Conservation (phyloP, 768 basidiomycete genomes). For the Leccinum variicolor region DNA sequence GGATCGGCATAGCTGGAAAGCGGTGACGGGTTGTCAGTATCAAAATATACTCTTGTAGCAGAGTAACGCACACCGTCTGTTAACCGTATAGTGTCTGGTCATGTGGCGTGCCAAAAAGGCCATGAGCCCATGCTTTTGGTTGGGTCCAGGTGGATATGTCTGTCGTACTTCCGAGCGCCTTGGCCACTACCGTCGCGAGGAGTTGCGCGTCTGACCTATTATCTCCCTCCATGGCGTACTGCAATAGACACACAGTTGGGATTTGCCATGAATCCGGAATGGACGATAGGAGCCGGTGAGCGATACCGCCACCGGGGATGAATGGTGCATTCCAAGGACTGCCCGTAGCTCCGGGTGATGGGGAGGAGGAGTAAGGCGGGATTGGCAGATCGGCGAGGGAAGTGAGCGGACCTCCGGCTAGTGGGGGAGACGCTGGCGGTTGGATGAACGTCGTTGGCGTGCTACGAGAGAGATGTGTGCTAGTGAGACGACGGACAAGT, state of each 20-base stretch:
- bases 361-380: constrained; percentile 50
- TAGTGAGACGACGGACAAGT: constrained; percentile 2
- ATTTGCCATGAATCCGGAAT: constrained; percentile 48
- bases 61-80: constrained; percentile 8
- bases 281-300: constrained; percentile 60
- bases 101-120: constrained; percentile 68
- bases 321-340: constrained; percentile 50
- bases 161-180: constrained; percentile 41
- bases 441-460: constrained; percentile 63
- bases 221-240: constrained; percentile 82
- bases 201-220: constrained; percentile 69
- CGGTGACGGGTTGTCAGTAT: constrained; percentile 35
- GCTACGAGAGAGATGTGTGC: constrained; percentile 31
- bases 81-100: constrained; percentile 72
- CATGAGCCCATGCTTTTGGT: constrained; percentile 59
- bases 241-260: constrained; percentile 58
- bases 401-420: constrained; percentile 44
- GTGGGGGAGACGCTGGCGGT: constrained; percentile 41
- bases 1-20: constrained; percentile 63
- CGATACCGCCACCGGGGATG: constrained; percentile 77
- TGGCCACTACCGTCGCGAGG: constrained; percentile 53
- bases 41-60: neutral
- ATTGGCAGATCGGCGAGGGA: constrained; percentile 46
- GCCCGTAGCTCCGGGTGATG: constrained; percentile 35
- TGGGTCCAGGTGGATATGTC: constrained; percentile 46